Base-by-base conservation (phyloP, 139 green algal species). In the Yamagishiella unicocca region DNA sequence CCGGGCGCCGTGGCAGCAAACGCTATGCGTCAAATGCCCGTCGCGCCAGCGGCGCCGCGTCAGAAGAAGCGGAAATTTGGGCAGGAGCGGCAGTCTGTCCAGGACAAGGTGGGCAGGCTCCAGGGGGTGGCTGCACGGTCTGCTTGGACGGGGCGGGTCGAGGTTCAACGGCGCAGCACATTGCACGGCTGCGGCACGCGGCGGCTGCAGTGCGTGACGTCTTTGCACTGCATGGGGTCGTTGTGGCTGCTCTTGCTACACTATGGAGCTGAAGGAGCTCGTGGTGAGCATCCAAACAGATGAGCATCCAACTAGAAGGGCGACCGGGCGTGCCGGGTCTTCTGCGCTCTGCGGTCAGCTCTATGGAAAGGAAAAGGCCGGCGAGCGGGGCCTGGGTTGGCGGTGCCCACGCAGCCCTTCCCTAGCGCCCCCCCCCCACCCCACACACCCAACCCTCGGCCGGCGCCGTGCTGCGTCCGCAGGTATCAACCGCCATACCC, bases 401-500 rank as follows among this genome's bases (percentile, higher is more conserved):
- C n/a, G n/a, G n/a, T n/a, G n/a, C n/a, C 17, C 50, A 17, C 14
- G 17, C 50, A 37, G 9, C 61, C 7, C 61, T n/a, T 19, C 61
- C 27, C 61, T n/a, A 25, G 25, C 19, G 22, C n/a, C n/a, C n/a
- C n/a, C n/a, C n/a, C n/a, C n/a, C n/a, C n/a, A n/a, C n/a, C n/a
- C n/a, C n/a, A n/a, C 33, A 2, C 8, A 8, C n/a, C n/a, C n/a
- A n/a, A n/a, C n/a, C n/a, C n/a, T n/a, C n/a, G n/a, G n/a, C n/a
- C n/a, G n/a, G n/a, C n/a, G n/a, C n/a, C n/a, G n/a, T n/a, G n/a
- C n/a, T n/a, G n/a, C n/a, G n/a, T n/a, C 61, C 58, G 24, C 87
- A 89, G 82, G 72, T 91, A n/a, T 81, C 84, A 24, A 80, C 79
- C 0, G 70, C 85, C 54, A 78, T 98, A 24, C 95, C 95, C 8